Base-by-base conservation (phyloP, 1,284 basidiomycete species). In the Bjerkandera adusta region DNA sequence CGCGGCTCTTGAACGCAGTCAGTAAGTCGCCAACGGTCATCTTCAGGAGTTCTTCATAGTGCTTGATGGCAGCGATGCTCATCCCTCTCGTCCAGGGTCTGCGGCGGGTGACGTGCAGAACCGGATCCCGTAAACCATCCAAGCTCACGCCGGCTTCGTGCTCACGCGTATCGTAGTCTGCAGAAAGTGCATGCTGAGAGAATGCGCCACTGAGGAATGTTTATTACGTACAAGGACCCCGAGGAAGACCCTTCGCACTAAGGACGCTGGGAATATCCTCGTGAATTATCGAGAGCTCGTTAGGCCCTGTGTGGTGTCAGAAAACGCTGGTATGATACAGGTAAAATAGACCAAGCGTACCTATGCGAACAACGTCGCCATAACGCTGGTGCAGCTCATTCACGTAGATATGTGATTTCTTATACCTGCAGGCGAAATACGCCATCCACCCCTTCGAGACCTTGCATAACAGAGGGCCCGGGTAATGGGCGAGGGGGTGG, bases 341-440 rank as follows among this genome's bases (percentile, higher is more conserved):
- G 16, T 50, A 21, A 18, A 20, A 7, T 15, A 15, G 83, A 25
- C 32, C 21, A 16, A 15, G 8, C 47, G 32, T 4, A 53, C 51
- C 51, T 16, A 45, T 53, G 3, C 51, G 44, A 8, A 53, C 42
- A 10, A 53, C 36, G 18, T 53, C 51, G 15, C 49, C 45, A 22
- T 50, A 45, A 21, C 41, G 18, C 12, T 37, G 15, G 36, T 53
- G 51, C 11, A 53, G 38, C n/a, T 39, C 20, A 12, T 44, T 21
- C 12, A 47, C 22, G 26, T 50, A 50, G 6, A 46, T 4, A 32
- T 46, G 35, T 15, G 41, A 16, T 36, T 47, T 50, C 7, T 45
- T 41, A 6, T 26, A 7, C n/a, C 21, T 40, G n/a, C n/a, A 37
- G 11, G 39, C 36, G 7, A 50, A 5, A 34, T 44, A 52, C 21